These are phyloP conservation scores for Nannochloropsis salina DNA, from an alignment of 108 stramenopile species.

Conservation along the genomic window DNA sequence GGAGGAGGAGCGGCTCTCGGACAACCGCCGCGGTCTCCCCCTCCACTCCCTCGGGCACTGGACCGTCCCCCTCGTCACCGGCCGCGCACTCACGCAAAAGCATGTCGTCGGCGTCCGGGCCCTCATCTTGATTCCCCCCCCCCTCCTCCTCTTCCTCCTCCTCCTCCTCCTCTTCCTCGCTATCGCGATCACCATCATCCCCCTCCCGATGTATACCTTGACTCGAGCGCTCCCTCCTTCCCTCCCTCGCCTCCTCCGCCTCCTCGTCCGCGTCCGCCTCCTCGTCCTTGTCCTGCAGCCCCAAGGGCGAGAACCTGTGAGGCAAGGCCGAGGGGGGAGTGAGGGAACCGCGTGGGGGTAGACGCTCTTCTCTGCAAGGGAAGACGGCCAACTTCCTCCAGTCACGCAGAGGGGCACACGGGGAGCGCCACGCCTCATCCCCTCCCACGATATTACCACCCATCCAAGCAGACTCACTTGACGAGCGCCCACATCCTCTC, in stretches of 20 bases:
- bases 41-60: too few relatives aligned
- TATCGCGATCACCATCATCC: background rate
- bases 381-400: too few relatives aligned
- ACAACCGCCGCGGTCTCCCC: too few relatives aligned
- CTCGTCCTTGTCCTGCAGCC: background rate
- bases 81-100: too few relatives aligned
- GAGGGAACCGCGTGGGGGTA: too few relatives aligned
- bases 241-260: background rate
- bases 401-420: too few relatives aligned
- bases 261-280: background rate
- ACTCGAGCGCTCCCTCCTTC: background rate
- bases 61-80: too few relatives aligned
- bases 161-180: background rate
- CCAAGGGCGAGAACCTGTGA: background rate
- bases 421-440: too few relatives aligned
- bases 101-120: background rate
- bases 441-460: too few relatives aligned
- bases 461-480: background rate
- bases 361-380: too few relatives aligned
- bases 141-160: background rate
- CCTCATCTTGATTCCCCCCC: background rate
- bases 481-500: background rate
- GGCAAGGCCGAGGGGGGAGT: too few relatives aligned
- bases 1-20: background rate
- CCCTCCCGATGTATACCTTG: background rate